Conservation (phyloP, 208 protist genomes). For the Crithidia sp. region DNA sequence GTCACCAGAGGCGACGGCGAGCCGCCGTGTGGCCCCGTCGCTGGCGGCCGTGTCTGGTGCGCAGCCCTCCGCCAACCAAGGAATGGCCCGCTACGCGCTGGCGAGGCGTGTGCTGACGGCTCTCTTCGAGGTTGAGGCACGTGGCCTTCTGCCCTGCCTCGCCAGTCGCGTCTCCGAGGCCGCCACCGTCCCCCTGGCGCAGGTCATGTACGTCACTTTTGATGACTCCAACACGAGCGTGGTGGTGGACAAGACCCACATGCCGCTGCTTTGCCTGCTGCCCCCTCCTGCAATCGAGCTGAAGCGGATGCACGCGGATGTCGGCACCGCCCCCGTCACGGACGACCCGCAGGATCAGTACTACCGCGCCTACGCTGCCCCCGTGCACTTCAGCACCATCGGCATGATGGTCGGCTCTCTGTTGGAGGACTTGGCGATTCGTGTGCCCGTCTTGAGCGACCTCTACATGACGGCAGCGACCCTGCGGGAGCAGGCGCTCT, state of each 20-base stretch:
- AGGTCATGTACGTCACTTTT: constrained; percentile 45
- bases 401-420: constrained; percentile 47
- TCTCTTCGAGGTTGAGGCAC: constrained; percentile 58
- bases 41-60: constrained; percentile 14
- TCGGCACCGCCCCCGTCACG: constrained; percentile 7
- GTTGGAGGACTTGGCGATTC: constrained; percentile 44
- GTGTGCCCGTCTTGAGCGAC: constrained; percentile 38
- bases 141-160: constrained; percentile 60
- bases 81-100: constrained; percentile 42
- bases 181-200: constrained; percentile 45
- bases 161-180: constrained; percentile 58
- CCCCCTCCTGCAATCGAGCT: constrained; percentile 67
- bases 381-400: constrained; percentile 49
- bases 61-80: constrained; percentile 21
- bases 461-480: constrained; percentile 65
- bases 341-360: constrained; percentile 10
- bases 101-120: constrained; percentile 46
- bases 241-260: constrained; percentile 36
- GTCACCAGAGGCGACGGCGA: constrained; percentile 20
- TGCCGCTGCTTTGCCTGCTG: constrained; percentile 39
- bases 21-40: constrained; percentile 26
- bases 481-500: constrained; percentile 48
- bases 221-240: constrained; percentile 27
- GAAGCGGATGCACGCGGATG: constrained; percentile 39
- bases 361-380: constrained; percentile 22